phyloP scores from a whole-genome alignment of 768 basidiomycete species.

The Tulasnella sp. region DNA sequence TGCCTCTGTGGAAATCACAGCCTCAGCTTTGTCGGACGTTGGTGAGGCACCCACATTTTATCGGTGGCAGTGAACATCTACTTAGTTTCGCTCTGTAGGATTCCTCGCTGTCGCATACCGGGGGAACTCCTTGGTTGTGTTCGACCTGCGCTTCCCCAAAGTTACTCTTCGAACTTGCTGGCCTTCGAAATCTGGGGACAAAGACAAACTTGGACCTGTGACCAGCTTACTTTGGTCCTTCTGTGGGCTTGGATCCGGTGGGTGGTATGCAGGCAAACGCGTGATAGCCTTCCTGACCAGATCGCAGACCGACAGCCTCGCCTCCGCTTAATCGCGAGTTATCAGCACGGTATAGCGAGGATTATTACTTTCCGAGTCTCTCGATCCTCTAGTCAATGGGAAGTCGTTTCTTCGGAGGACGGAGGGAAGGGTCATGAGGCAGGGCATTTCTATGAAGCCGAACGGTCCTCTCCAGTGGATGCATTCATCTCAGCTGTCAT shows the following conservation, averaged over 20 bases:
- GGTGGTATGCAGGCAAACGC: constrained; percentile 18
- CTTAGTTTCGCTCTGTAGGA: constrained; percentile 44
- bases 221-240: constrained; percentile 65
- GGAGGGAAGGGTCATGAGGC: background rate
- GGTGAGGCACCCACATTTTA: constrained; percentile 46
- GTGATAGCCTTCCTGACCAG: constrained; percentile 36
- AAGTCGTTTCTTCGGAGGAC: background rate
- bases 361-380: constrained; percentile 54
- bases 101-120: constrained; percentile 71
- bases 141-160: constrained; percentile 73
- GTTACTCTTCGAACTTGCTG: constrained; percentile 53
- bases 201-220: constrained; percentile 47
- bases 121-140: constrained; percentile 55
- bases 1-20: constrained; percentile 39
- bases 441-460: background rate
- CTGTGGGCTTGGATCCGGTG: constrained; percentile 54
- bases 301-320: constrained; percentile 46
- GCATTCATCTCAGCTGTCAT: constrained; percentile 45
- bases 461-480: constrained; percentile 12
- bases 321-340: constrained; percentile 58
- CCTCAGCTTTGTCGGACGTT: constrained; percentile 65
- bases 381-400: constrained; percentile 40
- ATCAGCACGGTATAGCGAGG: constrained; percentile 55
- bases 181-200: constrained; percentile 45
- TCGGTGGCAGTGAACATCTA: background rate